Conservation (phyloP, 2,329 filamentous ascomycete genomes). For the Cladophialophora psammophila region DNA sequence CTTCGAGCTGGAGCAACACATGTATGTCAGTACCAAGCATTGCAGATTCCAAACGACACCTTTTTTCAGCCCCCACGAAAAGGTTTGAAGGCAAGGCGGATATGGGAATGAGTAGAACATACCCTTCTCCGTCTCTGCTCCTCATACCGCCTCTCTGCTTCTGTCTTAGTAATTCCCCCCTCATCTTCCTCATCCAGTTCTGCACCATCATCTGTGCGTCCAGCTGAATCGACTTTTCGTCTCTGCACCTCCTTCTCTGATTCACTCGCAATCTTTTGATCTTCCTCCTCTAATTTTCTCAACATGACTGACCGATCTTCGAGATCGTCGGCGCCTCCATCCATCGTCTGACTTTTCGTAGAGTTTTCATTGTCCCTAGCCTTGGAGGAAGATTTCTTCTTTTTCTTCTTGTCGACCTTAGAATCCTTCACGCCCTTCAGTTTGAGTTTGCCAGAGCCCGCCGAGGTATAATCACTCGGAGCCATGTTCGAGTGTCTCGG, state of each 20-base stretch:
- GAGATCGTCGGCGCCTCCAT: slow-evolving; percentile 9
- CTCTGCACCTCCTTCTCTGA: slow-evolving; percentile 18
- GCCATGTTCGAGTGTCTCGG: slow-evolving; percentile 16
- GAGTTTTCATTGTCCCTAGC: not conserved
- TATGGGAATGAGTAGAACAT: slow-evolving; percentile 49
- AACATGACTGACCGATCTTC: slow-evolving; percentile 39
- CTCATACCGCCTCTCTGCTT: slow-evolving; percentile 80
- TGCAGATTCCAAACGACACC: not conserved
- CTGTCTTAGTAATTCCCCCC: slow-evolving; percentile 71
- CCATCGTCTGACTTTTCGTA: not conserved
- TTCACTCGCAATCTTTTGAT: slow-evolving; percentile 41
- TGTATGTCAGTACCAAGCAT: not conserved
- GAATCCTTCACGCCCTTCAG: slow-evolving; percentile 76
- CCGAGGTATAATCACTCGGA: slow-evolving; percentile 30
- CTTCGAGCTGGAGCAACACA: slow-evolving; percentile 68
- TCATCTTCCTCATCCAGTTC: slow-evolving; percentile 44
- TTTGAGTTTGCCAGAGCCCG: slow-evolving; percentile 71
- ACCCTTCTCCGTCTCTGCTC: slow-evolving; percentile 83
- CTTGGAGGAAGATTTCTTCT: slow-evolving; percentile 54
- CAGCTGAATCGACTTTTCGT: not conserved
- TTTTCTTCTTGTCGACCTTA: slow-evolving; percentile 59
- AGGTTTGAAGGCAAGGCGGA: slow-evolving; percentile 8
- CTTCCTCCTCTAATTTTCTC: slow-evolving; percentile 37
- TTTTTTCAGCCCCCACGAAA: not conserved
- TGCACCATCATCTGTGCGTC: not conserved